Conservation (phyloP, 2,329 filamentous ascomycete genomes). For the Chaetomiaceae sp. region DNA sequence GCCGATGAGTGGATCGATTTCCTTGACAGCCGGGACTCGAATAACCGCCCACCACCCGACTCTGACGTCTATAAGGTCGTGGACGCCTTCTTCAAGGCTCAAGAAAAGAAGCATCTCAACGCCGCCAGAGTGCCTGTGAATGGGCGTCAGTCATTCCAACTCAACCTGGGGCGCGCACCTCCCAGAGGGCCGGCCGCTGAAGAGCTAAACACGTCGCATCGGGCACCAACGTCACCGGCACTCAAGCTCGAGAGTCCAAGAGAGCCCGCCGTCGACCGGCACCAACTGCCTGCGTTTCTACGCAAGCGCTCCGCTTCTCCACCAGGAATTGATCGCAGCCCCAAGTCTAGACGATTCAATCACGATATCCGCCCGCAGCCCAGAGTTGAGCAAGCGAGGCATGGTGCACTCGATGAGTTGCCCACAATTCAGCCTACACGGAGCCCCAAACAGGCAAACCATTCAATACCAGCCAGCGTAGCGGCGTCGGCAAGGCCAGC, state of each 20-base stretch:
- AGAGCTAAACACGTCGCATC: background rate
- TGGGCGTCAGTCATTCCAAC: background rate
- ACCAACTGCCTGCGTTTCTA: background rate
- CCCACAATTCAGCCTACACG: constrained; percentile 3
- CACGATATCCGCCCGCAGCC: background rate
- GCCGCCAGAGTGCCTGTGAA: constrained; percentile 16
- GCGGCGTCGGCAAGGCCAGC: too few species aligned
- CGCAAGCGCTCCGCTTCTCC: constrained; percentile 23
- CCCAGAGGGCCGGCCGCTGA: background rate
- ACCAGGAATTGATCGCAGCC: background rate
- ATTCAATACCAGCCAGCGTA: too few species aligned
- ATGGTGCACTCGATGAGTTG: constrained; percentile 1
- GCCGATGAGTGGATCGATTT: constrained; percentile 25
- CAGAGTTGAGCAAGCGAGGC: background rate
- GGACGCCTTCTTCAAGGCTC: constrained; percentile 12
- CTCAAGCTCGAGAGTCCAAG: constrained; percentile 8
- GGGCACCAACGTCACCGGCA: background rate
- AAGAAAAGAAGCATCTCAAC: constrained; percentile 18
- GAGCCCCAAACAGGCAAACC: background rate
- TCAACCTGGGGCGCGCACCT: background rate
- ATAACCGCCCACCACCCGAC: background rate
- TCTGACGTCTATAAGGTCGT: constrained; percentile 4
- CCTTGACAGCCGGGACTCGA: constrained; percentile 10
- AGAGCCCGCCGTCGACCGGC: background rate
- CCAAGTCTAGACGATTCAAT: constrained; percentile 8